Evolutionary conservation across 495 filamentous ascomycete species (phyloP), one percentile per base, ranked within the genome.

Genomic region (Daldinia decipiens): DNA sequence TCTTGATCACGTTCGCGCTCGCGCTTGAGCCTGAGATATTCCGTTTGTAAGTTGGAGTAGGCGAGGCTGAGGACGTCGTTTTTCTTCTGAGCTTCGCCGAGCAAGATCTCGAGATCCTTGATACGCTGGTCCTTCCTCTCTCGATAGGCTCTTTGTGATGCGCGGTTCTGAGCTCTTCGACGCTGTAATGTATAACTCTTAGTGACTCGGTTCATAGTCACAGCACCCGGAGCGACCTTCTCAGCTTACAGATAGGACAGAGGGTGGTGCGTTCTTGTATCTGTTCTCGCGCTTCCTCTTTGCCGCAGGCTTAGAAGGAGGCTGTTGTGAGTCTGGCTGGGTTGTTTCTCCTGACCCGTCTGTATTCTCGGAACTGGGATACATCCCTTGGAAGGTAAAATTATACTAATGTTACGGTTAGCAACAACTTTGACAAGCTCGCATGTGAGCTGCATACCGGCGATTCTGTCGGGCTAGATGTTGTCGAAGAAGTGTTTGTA

Each of bases 61-160:
- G 80, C 80, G 38, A 82, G 79, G 61, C 76, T 75, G 32, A 83
- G 80, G 40, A 76, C 75, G 27, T 82, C 78, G 61, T 81, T 81
- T 67, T 78, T 79, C 47, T 81, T 76, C 67, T 84, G 80, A 51
- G 83, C 78, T 13, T 84, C 85, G 71, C 78, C 85, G 71, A 95
- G 89, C 80, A 93, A 91, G 50, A 88, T 82, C 80, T 94, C 92
- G 8, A 95, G 89, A 60, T 94, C 91, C 76, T 88, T 88, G 61
- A 94, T 92, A 65, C 92, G 89, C 45, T 91, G 87, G 74, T 95
- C 92, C 78, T 95, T 95, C 62, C 92, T 87, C 79, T 94, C 92
- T 52, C 92, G 90, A 71, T 94, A 95, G 31, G 91, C 91, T 73
- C 92, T 84, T 78, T 95, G 92, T 3, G 86, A 87, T 62, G 84